These are phyloP conservation scores for Crithidia acanthocephali DNA, from an alignment of 208 protist genomes.

Conservation along the genomic window DNA sequence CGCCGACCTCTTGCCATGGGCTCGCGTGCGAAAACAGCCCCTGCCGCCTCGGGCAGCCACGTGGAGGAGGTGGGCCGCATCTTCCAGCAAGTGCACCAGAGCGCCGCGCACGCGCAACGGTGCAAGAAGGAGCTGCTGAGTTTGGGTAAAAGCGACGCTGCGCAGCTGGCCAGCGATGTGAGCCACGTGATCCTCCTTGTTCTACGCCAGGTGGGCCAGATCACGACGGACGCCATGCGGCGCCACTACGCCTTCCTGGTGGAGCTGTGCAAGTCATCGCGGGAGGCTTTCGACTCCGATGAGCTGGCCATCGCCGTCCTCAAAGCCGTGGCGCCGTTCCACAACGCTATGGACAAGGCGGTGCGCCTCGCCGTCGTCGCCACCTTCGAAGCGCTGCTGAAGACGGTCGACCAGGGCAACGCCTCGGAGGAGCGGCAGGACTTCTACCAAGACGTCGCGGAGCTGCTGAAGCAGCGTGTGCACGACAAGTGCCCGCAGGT, in stretches of 20 bases:
- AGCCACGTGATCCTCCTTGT: conserved; percentile 68
- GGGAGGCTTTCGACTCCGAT: conserved; percentile 62
- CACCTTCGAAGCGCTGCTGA: conserved; percentile 73
- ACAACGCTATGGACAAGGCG: conserved; percentile 86
- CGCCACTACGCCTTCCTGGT: conserved; percentile 82
- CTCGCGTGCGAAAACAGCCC: conserved; percentile 3
- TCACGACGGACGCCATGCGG: conserved; percentile 71
- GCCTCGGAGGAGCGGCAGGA: conserved; percentile 81
- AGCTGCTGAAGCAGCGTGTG: conserved; percentile 80
- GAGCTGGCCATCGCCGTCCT: conserved; percentile 68
- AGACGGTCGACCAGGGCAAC: conserved; percentile 80
- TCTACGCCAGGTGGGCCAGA: conserved; percentile 73
- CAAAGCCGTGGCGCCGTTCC: conserved; percentile 54
- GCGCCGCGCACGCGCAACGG: conserved; percentile 68
- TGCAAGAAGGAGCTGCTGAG: conserved; percentile 63
- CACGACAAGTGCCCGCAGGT: conserved; percentile 81
- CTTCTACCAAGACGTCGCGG: conserved; percentile 80
- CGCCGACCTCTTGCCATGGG: conserved; percentile 2
- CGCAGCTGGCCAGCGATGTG: conserved; percentile 39
- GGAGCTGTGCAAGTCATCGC: conserved; percentile 66
- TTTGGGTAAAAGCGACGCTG: conserved; percentile 4
- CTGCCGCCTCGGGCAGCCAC: neutral
- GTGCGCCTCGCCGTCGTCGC: conserved; percentile 83
- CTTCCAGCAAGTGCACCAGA: conserved; percentile 87
- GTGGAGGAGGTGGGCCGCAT: conserved; percentile 48